Conservation (phyloP, 768 basidiomycete species). For the Pluteus cervinus region DNA sequence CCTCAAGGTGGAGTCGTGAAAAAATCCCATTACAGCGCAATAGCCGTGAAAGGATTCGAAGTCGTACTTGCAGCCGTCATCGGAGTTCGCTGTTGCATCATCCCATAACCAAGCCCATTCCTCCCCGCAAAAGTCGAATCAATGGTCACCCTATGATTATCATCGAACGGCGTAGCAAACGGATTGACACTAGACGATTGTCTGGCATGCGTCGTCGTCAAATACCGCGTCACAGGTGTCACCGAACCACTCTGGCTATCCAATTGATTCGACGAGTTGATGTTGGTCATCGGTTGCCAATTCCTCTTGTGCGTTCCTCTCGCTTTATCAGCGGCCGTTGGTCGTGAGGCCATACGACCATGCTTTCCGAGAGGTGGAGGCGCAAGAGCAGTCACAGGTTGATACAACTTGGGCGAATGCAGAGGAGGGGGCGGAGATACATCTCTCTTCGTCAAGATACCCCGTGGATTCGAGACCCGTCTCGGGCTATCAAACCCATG, state of each 20-base stretch:
- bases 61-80: no score
- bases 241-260: constrained; percentile 13
- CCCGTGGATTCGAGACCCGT: constrained; percentile 6
- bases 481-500: constrained; percentile 22
- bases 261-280: constrained; percentile 11
- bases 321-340: no score
- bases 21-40: no score
- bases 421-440: background rate
- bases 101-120: no score
- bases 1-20: no score
- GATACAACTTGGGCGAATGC: no score
- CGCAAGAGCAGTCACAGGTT: no score
- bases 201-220: constrained; percentile 37
- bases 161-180: constrained; percentile 78
- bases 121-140: constrained; percentile 6
- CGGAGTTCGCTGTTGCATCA: no score
- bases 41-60: no score
- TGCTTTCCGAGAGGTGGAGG: no score
- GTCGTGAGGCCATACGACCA: no score
- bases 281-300: constrained; percentile 4
- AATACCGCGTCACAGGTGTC: constrained; percentile 38
- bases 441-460: background rate
- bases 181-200: constrained; percentile 43
- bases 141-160: constrained; percentile 42
- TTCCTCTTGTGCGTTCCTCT: background rate